Base-by-base conservation (phyloP, 164 flowering plant genomes). In the Brasenia schreberi region DNA sequence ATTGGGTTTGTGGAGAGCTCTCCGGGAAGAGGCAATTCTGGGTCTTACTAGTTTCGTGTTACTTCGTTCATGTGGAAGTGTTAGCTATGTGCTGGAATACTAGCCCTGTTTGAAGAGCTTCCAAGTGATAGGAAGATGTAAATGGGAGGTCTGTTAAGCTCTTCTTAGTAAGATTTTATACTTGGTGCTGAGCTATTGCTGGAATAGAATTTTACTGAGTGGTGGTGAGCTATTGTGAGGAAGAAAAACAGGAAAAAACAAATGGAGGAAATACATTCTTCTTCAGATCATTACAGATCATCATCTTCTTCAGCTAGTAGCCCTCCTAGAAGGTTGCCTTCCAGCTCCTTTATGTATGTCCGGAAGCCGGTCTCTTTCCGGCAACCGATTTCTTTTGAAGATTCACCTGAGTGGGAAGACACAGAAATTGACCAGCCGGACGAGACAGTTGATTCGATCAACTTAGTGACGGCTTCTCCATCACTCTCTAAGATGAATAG, bases 331-430 rank as follows among this genome's bases (percentile, higher is more conserved):
- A 84, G 91, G 73, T 87, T 92, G 7, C 96, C 96, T 0, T 86
- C 96, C 0, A 87, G 88, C 73, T 85, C 85, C 74, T 87, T 95
- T 66, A 91, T 87, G 81, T 95, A 88, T 75, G 70, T 92, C 66
- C 76, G 97, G 39, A 92, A 89, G 76, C 97, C 97, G 4, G 97
- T 92, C 17, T 84, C 92, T 6, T 70, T 87, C 9, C 76, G 93
- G 60, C 91, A 92, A 64, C 92, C 99, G 5, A 92, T 92, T 33
- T 91, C 97, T 0, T 95, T 95, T 69, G 99, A 95, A 79, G 99
- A 95, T 73, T 95, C 99, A 4, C 99, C 99, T 0, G 97, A 87
- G 65, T 95, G 99, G 99, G 99, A 87, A 64, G 99, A 95, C 43
- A 85, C 90, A 2, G 96, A 95, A 75, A 68, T 79, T 65, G 97